A percentile compares a stretch with the other conserved stretches of the same genome.
phyloP scores from a whole-genome alignment of 2,329 filamentous ascomycete species.

The Sporothrix dimorphospora region DNA sequence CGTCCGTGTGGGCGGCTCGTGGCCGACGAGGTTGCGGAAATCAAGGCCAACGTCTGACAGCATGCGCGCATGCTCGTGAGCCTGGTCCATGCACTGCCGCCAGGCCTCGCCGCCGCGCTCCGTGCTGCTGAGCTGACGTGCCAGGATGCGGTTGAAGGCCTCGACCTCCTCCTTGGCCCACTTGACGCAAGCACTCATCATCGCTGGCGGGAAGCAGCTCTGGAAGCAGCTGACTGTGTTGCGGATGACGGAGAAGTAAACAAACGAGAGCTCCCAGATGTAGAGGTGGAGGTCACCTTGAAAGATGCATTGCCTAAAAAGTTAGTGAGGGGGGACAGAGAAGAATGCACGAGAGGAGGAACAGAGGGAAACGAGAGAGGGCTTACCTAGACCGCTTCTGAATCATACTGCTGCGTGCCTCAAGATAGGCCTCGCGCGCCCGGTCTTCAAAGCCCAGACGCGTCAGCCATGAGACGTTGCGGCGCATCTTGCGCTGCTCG shows the following conservation, averaged over 20 bases:
- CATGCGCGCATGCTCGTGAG: conserved; percentile 77
- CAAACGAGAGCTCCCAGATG: conserved; percentile 92
- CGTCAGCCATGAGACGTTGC: conserved; percentile 81
- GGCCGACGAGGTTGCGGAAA: conserved; percentile 79
- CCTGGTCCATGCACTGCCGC: conserved; percentile 80
- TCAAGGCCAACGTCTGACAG: conserved; percentile 86
- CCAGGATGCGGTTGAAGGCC: conserved; percentile 81
- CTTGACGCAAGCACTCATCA: conserved; percentile 93
- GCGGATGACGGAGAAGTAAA: conserved; percentile 91
- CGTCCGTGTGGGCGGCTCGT: conserved; percentile 47
- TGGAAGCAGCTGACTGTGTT: conserved; percentile 93
- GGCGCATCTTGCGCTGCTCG: conserved; percentile 75
- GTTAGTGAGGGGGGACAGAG: conserved; percentile 1
- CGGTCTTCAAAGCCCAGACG: conserved; percentile 88
- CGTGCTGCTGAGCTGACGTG: conserved; percentile 83
- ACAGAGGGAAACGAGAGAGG: not conserved
- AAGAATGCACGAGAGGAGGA: not conserved
- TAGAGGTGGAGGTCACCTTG: conserved; percentile 91
- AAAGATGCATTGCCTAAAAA: conserved; percentile 82
- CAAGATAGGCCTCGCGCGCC: conserved; percentile 83
- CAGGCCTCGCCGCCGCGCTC: conserved; percentile 75
- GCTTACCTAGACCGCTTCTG: conserved; percentile 80
- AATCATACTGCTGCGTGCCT: conserved; percentile 76
- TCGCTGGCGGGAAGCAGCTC: conserved; percentile 77
- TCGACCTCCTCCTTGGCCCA: conserved; percentile 98